Conservation (phyloP, 129 eudicot genomes). For the Sambucus nigra region DNA sequence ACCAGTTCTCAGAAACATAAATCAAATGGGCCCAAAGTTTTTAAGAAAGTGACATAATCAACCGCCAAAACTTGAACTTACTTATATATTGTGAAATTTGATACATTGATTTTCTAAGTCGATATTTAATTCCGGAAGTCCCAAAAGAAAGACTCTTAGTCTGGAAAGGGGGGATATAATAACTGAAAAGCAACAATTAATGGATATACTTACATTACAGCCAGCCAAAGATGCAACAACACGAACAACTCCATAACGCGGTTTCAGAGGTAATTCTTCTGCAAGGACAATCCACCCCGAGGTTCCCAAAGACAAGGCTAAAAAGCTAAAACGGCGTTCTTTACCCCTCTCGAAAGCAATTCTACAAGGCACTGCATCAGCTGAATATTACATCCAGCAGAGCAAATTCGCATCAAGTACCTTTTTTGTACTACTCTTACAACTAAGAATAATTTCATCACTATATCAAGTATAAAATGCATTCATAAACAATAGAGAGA, state of each 20-base stretch:
- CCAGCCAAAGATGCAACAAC: slow-evolving; percentile 88
- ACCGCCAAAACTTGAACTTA: too few relatives aligned
- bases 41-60: too few relatives aligned
- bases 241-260: slow-evolving; percentile 53
- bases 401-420: neutral
- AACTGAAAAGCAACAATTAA: neutral
- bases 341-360: slow-evolving; percentile 97
- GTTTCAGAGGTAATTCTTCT: slow-evolving; percentile 57
- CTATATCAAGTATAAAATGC: neutral
- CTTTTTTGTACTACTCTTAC: too few relatives aligned
- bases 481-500: neutral
- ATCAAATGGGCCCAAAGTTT: too few relatives aligned
- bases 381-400: slow-evolving; percentile 33
- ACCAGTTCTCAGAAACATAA: too few relatives aligned
- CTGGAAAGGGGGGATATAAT: neutral
- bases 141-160: neutral
- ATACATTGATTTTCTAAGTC: too few relatives aligned
- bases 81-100: too few relatives aligned
- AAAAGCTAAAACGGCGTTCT: slow-evolving; percentile 68
- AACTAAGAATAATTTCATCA: neutral
- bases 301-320: slow-evolving; percentile 58
- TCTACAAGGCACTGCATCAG: slow-evolving; percentile 85
- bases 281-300: slow-evolving; percentile 87
- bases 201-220: slow-evolving; percentile 51
- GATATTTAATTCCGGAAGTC: neutral